These are phyloP conservation scores for Salicornia ramosissima DNA, from an alignment of 148 eudicot species.

Conservation along the genomic window DNA sequence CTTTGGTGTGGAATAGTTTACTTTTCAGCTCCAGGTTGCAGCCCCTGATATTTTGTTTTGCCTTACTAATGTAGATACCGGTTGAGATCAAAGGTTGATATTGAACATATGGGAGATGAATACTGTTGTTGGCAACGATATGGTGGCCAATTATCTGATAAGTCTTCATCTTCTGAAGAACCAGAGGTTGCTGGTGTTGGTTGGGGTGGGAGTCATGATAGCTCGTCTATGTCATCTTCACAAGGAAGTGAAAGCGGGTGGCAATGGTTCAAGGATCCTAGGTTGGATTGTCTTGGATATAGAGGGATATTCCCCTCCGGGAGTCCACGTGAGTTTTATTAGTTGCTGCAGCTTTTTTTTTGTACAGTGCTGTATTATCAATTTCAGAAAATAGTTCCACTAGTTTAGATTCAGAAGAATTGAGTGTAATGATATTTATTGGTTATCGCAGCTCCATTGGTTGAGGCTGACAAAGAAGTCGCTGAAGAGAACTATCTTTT, in stretches of 20 bases:
- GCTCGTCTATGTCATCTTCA: conserved; percentile 57
- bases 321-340: conserved; percentile 49
- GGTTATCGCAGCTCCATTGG: conserved; percentile 74
- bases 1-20: neutral
- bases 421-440: conserved; percentile 10
- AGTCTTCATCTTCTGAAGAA: conserved; percentile 44
- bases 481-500: conserved; percentile 70
- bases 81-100: conserved; percentile 88
- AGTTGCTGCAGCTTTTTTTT: neutral
- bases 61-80: conserved; percentile 51
- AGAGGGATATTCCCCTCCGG: conserved; percentile 88
- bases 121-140: conserved; percentile 90
- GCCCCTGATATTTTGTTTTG: neutral
- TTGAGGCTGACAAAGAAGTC: conserved; percentile 83
- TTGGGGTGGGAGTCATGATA: conserved; percentile 66
- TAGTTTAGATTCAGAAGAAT: neutral
- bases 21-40: neutral
- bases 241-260: conserved; percentile 55
- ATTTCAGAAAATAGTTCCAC: neutral
- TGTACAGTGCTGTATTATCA: neutral
- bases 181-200: conserved; percentile 72
- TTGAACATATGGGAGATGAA: conserved; percentile 56
- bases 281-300: conserved; percentile 80
- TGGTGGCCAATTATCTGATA: conserved; percentile 42
- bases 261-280: conserved; percentile 87